Base-by-base conservation (phyloP, 495 filamentous ascomycete species). In the Xanthoparmelia taractica region DNA sequence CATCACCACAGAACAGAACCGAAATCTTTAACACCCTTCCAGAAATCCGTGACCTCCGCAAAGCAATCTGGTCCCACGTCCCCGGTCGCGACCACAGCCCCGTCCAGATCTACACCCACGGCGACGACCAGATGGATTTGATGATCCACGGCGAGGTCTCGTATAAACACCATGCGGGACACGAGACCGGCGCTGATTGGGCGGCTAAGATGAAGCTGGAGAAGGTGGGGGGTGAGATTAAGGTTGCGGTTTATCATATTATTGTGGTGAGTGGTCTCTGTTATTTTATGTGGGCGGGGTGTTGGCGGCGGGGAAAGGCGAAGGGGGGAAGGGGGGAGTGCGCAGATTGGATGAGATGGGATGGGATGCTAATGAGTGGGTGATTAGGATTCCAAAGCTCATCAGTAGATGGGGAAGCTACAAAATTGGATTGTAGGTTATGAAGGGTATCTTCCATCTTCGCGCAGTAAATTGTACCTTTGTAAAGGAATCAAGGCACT, bases 21-120 rank as follows among this genome's bases (percentile, higher is more conserved):
- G n/a, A n/a, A n/a, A n/a, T n/a, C n/a, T n/a, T n/a, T n/a, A n/a
- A n/a, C n/a, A n/a, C n/a, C 20, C 31, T 23, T 27, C 43, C 48
- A 65, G 59, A 65, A 25, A 66, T 66, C 60, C n/a, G 34, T 23
- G 41, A 27, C 47, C 33, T 66, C 25, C 65, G 64, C 37, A 62
- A 63, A 47, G 59, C 50, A 15, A 62, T 66, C 12, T 66, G 33
- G 34, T 48, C 59, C 7, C 64, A 66, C 33, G 45, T 66, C 52
- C 64, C 64, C 36, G 48, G 45, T 0, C 64, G 64, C n/a, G 64
- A 66, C 38, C 64, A 66, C 34, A 27, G 27, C 25, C 64, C 64
- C 29, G 23, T 36, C n/a, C 59, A 66, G 25, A 59, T 66, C 43
- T 66, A 36, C 56, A 66, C 60, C 6, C 54, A 62, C 41, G 64